phyloP scores from a whole-genome alignment of 1,284 basidiomycete species.

The Cryptococcus sp. region DNA sequence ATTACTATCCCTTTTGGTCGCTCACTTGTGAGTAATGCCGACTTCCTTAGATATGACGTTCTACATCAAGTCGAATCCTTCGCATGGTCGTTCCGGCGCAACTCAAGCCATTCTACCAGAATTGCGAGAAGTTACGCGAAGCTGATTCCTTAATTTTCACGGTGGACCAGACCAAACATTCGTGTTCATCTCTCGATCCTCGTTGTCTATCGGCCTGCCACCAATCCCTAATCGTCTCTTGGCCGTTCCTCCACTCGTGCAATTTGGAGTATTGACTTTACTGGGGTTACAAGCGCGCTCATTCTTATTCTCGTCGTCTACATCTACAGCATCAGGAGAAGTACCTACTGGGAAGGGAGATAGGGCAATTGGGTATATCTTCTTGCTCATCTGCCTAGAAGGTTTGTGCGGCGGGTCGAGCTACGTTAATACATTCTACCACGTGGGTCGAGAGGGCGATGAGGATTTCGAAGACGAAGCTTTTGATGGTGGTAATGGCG shows the following conservation, averaged over 20 bases:
- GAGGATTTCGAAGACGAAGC: conserved; percentile 6
- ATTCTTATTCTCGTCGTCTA: conserved; percentile 40
- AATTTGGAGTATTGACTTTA: conserved; percentile 64
- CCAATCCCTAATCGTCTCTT: conserved; percentile 73
- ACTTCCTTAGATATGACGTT: background rate
- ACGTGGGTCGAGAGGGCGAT: conserved; percentile 68
- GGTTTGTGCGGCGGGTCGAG: conserved; percentile 87
- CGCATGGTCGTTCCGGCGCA: too few relatives aligned
- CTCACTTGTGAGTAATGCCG: conserved; percentile 38
- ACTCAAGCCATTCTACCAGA: too few relatives aligned
- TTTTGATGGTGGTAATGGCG: conserved; percentile 42
- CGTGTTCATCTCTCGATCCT: conserved; percentile 92
- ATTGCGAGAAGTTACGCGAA: background rate
- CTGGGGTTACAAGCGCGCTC: conserved; percentile 53
- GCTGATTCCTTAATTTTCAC: background rate
- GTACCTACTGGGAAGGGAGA: conserved; percentile 34
- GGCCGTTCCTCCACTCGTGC: conserved; percentile 56
- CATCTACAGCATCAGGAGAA: too few relatives aligned
- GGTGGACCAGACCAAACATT: conserved; percentile 68
- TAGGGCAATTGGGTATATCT: conserved; percentile 66
- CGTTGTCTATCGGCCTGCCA: conserved; percentile 82
- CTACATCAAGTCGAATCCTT: background rate
- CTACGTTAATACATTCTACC: conserved; percentile 89
- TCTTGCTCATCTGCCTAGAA: conserved; percentile 76
- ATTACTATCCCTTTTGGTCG: conserved; percentile 90